Base-by-base conservation (phyloP, 2,329 filamentous ascomycete species). In the Fusarium coffeatum region DNA sequence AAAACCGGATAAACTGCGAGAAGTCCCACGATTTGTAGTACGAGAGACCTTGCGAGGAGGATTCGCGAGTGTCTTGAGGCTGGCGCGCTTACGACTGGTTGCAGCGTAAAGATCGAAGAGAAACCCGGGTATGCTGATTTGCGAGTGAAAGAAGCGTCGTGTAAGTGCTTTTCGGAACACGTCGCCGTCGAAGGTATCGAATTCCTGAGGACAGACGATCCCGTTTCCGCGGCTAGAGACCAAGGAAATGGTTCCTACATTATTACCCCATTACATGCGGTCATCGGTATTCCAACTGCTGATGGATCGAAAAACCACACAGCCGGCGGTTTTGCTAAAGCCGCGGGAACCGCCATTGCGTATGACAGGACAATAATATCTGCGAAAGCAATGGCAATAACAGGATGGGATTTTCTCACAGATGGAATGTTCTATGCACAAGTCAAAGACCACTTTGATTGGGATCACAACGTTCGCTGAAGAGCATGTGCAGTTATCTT, bases 1-100 rank as follows among this genome's bases (percentile, higher is more conserved):
- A 49, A 55, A n/a, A 40, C 37, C n/a, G 43, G 60, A 8, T 40
- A 16, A 6, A 45, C 23, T 16, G 46, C 55, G 8, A 55, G 63
- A 20, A 57, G 58, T 1, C 32, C 48, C 13, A 66, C 59, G 3
- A 50, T 58, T 9, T 34, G 48, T 2, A 32, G 40, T 18, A 48
- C 47, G 3, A 46, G 30, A 2, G 12, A 34, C 0, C 59, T 66
- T 2, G 41, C 41, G 8, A 9, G 43, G 1, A 55, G 59, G 3
- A 61, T 66, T 1, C 45, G 45, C 2, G 22, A 27, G 9, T 66
- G 59, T 11, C 41, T 66, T 11, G 58, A 58, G 16, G 63, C 42
- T 25, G 54, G 47, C 12, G 63, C 63, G 13, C 12, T 63, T 2
- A 59, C 63, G 5, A 66, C 63, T 16, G 63, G 63, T 5, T 66